Evolutionary conservation across 1,139 yeast genomes (phyloP).

Genomic region (Chernovozyma aurita): DNA sequence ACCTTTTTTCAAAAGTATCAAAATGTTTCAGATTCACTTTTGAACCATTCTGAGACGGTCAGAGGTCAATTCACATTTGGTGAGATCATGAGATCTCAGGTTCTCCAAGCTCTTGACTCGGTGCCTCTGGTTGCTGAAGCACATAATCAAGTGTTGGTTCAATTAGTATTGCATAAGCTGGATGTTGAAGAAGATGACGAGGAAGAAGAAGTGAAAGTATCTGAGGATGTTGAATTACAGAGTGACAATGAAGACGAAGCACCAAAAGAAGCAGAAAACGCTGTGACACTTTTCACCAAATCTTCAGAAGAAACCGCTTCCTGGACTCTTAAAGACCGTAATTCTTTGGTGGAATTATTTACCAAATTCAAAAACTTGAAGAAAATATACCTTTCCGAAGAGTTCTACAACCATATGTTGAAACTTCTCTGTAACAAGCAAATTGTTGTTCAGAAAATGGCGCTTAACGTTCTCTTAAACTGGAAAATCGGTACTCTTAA

Average conservation of each 20-base stretch:
- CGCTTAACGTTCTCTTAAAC: slow-evolving; percentile 68
- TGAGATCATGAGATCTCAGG: slow-evolving; percentile 41
- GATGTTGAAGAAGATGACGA: slow-evolving; percentile 24
- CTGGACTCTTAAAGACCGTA: slow-evolving; percentile 64
- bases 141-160: slow-evolving; percentile 52
- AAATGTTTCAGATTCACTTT: slow-evolving; percentile 24
- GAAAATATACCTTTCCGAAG: slow-evolving; percentile 45
- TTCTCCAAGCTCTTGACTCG: slow-evolving; percentile 45
- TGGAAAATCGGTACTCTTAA: slow-evolving; percentile 55
- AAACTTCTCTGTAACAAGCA: slow-evolving; percentile 60
- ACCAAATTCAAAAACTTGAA: slow-evolving; percentile 63
- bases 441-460: slow-evolving; percentile 62
- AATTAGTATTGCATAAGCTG: slow-evolving; percentile 40
- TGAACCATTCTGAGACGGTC: slow-evolving; percentile 26
- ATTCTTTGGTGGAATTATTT: slow-evolving; percentile 57
- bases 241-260: slow-evolving; percentile 8
- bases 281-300: slow-evolving; percentile 1
- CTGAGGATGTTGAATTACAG: slow-evolving; percentile 4
- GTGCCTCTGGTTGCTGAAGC: slow-evolving; percentile 67
- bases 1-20: slow-evolving; percentile 20
- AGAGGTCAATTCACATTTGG: slow-evolving; percentile 33
- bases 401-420: slow-evolving; percentile 51
- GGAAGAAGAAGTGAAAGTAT: slow-evolving; percentile 14
- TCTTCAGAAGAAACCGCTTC: slow-evolving; percentile 2
- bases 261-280: slow-evolving; percentile 1